Base-by-base conservation (phyloP, 2,329 filamentous ascomycete species). In the Aspergillus brunneoviolaceus region DNA sequence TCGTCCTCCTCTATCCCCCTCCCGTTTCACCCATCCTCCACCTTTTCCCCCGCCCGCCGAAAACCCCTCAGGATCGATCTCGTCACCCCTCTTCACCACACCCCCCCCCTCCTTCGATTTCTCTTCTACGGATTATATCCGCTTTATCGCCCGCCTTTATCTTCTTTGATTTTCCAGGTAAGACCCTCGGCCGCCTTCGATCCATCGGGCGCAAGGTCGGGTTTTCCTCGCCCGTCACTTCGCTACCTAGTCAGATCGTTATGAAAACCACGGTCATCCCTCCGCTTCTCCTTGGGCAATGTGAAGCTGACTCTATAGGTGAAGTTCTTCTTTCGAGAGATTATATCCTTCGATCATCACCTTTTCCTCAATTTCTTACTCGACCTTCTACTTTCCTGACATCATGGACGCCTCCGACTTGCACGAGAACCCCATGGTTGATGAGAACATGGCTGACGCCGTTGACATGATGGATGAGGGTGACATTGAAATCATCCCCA, bases 401-500 rank as follows among this genome's bases (percentile, higher is more conserved):
- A 74, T 65, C 66, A 91, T 90, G 88, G 87, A 88, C 72, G 74
- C 81, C 60, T 74, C 82, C 67, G 87, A 90, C 73, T 70, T 76
- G 67, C 77, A 75, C 69, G 75, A 77, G 49, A 85, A 89, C 61
- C 77, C 84, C 65, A 70, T 83, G 71, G 87, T 85, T 69, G 87
- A 87, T 69, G 84, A 84, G 71, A 85, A 87, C 59, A 76, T 89
- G 64, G 72, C 79, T 63, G 86, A 90, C 57, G 76, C 90, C 76
- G 86, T 89, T 67, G 86, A 87, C 69, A 79, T 91, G 63, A 87
- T 75, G 75, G 88, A 90, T 60, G 82, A 77, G 54, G 75, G 72
- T 53, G 90, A 95, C 68, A 90, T 90, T 67, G 91, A 94, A 70
- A 85, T 86, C 63, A 85, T 86, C 62, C 94, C 92, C 71, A 95